Percentiles rank a stretch among this genome's conserved stretches.
Evolutionary conservation across 257 asterid species (phyloP).

Genomic region (Vinca minor): DNA sequence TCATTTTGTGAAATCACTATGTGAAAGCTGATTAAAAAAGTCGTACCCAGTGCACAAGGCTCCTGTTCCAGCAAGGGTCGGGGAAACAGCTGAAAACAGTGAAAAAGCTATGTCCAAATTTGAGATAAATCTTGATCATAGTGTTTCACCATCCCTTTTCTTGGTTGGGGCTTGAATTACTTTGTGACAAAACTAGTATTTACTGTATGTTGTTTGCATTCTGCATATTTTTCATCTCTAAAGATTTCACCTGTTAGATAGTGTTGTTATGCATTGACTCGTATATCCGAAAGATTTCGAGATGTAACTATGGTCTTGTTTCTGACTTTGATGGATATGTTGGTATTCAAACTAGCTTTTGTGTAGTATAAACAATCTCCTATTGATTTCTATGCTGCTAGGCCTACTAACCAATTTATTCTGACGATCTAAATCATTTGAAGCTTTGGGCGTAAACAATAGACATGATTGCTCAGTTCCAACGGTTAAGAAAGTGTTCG

Average conservation of each 20-base stretch:
- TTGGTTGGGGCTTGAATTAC: not conserved
- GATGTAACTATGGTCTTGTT: not conserved
- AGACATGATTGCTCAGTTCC: conserved; percentile 26
- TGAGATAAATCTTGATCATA: not conserved
- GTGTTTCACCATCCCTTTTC: not conserved
- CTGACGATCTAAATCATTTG: conserved; percentile 11
- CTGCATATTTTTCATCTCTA: not conserved
- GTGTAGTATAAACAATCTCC: not conserved
- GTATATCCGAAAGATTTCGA: not conserved
- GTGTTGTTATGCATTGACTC: not conserved
- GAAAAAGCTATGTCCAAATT: not conserved
- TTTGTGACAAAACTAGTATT: too few relatives aligned
- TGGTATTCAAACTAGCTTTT: not conserved
- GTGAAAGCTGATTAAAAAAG: too few relatives aligned
- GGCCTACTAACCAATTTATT: not conserved
- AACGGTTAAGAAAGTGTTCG: conserved; percentile 36
- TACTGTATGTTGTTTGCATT: not conserved
- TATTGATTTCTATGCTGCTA: not conserved
- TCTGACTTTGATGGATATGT: not conserved
- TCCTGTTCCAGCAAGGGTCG: too few relatives aligned
- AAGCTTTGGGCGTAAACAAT: conserved; percentile 46
- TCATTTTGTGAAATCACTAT: not conserved
- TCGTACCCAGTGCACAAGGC: not conserved
- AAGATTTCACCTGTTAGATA: not conserved
- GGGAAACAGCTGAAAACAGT: too few relatives aligned